A percentile compares a stretch with the other conserved stretches of the same genome.
Conservation (phyloP, 2,329 filamentous ascomycete species). For the Pseudogymnoascus sp. region DNA sequence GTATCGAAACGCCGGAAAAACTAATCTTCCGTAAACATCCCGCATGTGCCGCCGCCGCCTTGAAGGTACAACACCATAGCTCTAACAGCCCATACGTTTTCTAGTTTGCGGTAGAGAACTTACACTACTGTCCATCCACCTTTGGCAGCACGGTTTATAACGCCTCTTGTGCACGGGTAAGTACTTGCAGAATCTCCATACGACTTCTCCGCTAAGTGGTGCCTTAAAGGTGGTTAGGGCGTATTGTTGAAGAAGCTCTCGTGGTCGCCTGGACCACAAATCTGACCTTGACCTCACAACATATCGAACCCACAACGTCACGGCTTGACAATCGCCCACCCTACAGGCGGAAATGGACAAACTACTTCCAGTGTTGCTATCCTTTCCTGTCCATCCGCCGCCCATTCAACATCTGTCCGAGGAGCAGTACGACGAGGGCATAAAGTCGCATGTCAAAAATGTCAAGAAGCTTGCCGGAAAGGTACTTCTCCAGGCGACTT, state of each 20-base stretch:
- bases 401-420: conserved; percentile 28
- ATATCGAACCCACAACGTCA: not conserved
- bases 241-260: not conserved
- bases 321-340: not conserved
- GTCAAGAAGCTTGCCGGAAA: conserved; percentile 30
- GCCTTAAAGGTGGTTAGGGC: not conserved
- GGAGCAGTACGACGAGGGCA: conserved; percentile 35
- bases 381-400: conserved; percentile 33
- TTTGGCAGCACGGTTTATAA: not conserved
- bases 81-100: not conserved
- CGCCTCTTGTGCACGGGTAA: not conserved
- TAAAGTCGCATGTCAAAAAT: conserved; percentile 30
- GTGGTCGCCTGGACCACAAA: not conserved
- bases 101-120: not conserved
- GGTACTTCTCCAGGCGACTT: conserved; percentile 26
- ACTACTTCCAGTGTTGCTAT: conserved; percentile 29
- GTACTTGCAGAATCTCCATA: not conserved
- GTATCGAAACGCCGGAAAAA: not conserved
- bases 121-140: not conserved
- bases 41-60: not conserved
- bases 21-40: not conserved
- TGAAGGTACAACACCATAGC: not conserved
- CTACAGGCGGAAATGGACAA: conserved; percentile 24
- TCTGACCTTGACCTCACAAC: not conserved
- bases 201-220: not conserved